Base-by-base conservation (phyloP, 2,329 filamentous ascomycete genomes). In the Colletotrichum trifolii region DNA sequence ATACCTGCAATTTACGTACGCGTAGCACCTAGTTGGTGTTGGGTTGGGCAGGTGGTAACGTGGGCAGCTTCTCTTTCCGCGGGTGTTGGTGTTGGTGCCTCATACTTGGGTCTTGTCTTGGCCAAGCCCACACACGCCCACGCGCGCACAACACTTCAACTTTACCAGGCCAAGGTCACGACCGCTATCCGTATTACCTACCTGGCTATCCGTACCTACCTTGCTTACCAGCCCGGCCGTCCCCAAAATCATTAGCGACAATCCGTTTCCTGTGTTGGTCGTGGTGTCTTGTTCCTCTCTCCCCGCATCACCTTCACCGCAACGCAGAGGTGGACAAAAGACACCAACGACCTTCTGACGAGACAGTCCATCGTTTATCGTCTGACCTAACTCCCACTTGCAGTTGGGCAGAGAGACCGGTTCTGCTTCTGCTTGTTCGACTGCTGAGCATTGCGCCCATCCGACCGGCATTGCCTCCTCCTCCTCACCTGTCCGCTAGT, bases 41-140 rank as follows among this genome's bases (percentile, higher is more conserved):
- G 8, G 33, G 25, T 36, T 13, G 12, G 25, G 54, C 17, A 49
- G 36, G 17, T 49, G 36, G 43, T 48, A 46, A 38, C 47, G 36
- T 50, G 47, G 42, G 39, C 47, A 25, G 50, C 8, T 52, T 50
- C 48, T 17, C 49, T 11, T 34, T 54, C 36, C 57, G 36, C 3
- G 7, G 6, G 15, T 33, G 13, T 11, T 46, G 8, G n/a, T n/a
- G 62, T 65, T 62, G 62, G 57, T 62, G 62, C 62, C 62, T 65
- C 50, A 46, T 36, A 50, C 52, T 55, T 61, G 54, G 61, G 38
- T 34, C 61, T 33, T 57, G 38, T 49, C 49, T 17, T 25, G 25
- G 25, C 25, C 25, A 25, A 25, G 25, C 25, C 42, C 15, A 40
- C 38, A 40, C 38, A 40, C 56, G 43, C 36, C 38, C 35, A 12